Conservation (phyloP, 768 basidiomycete species). For the Mrakia gelida region DNA sequence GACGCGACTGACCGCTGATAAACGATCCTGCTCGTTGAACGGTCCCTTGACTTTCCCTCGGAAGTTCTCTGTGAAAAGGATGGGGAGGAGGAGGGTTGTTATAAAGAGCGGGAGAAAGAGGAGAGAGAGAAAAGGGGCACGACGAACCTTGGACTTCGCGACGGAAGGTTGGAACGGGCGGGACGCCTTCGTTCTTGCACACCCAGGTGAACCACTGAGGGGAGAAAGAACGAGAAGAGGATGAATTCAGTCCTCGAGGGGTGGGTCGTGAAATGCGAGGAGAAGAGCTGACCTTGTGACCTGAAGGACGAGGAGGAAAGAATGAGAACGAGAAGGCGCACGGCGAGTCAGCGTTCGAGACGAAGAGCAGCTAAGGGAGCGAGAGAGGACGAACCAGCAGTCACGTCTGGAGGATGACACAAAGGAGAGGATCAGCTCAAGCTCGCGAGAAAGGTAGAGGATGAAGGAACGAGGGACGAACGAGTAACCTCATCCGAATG, state of each 20-base stretch:
- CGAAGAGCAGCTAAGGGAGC: neutral
- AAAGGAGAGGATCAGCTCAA: neutral
- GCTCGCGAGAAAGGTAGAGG: neutral
- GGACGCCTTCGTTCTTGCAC: constrained; percentile 54
- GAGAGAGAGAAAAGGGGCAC: neutral
- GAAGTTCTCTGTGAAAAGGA: constrained; percentile 53
- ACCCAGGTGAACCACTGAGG: constrained; percentile 72
- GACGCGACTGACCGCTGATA: constrained; percentile 53
- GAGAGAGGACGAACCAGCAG: neutral
- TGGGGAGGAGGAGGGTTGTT: neutral
- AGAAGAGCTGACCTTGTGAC: neutral
- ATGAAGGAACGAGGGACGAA: neutral
- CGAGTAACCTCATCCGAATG: constrained; percentile 70
- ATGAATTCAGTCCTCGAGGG: neutral
- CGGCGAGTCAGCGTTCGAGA: too few relatives aligned
- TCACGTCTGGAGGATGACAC: neutral
- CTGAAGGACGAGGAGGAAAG: neutral
- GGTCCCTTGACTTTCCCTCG: constrained; percentile 59
- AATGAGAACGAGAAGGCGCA: too few relatives aligned
- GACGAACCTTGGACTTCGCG: constrained; percentile 53
- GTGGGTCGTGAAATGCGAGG: too few relatives aligned
- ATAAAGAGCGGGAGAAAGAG: neutral
- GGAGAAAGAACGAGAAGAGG: neutral
- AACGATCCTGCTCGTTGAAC: constrained; percentile 71
- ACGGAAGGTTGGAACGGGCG: constrained; percentile 64